Base-by-base conservation (phyloP, 148 eudicot genomes). In the Linanthus parryae region DNA sequence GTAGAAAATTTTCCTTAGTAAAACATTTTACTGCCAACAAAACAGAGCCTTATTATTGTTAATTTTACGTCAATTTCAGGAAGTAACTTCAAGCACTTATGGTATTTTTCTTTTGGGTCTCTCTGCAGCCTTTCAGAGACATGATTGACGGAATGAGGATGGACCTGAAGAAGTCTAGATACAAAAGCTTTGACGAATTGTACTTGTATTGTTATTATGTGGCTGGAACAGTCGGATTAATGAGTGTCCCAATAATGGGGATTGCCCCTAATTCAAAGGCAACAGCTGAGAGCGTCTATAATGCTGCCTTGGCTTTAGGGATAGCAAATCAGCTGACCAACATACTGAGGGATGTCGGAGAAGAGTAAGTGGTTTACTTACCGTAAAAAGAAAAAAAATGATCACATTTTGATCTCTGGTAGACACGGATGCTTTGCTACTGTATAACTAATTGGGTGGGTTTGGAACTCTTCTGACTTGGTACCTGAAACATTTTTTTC, bases 161-260 rank as follows among this genome's bases (percentile, higher is more conserved):
- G 77, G 98, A 92, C 69, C 89, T 92, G 0, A 68, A 58, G 58
- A 92, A 92, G 57, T 92, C 96, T 0, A 74, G 96, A 87, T 92
- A 92, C 73, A 67, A 69, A 37, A 87, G 72, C 73, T 92, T 92
- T 1, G 98, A 92, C 27, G 98, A 92, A 59, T 38, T 92, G 40
- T 92, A 92, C 67, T 73, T 92, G 2, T 92, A 92, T 28, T 87
- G 98, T 58, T 92, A 92, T 52, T 92, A 92, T 60, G 98, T 92
- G 33, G 98, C 98, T 45, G 98, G 98, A 27, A 92, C 98, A 1
- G 98, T 92, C 20, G 98, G 96, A 26, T 59, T 92, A 57, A 92
- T 92, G 90, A 92, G 96, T 56, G 98, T 92, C 38, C 98, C 98
- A 34, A 71, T 91, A 22, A 86, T 91, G 97, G 97, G 97, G 38